A percentile compares a stretch with the other conserved stretches of the same genome.
Evolutionary conservation across 495 filamentous ascomycete species (phyloP).

Genomic region (Xylaria telfairii): DNA sequence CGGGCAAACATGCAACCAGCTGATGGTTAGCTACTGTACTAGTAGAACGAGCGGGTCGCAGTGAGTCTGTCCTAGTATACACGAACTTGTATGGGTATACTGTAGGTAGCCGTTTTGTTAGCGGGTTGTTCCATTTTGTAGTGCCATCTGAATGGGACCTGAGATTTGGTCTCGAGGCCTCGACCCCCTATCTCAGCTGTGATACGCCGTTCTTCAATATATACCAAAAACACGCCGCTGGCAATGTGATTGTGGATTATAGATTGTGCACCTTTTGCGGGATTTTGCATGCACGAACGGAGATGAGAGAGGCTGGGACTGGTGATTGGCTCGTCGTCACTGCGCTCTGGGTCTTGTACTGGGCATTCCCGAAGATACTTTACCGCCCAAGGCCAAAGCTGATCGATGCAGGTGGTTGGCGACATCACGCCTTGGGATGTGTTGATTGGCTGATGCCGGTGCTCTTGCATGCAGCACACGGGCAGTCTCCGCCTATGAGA

Average conservation of each 20-base stretch:
- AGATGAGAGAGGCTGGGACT: constrained; percentile 11
- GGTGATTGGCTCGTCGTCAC: not conserved
- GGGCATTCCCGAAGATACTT: constrained; percentile 12
- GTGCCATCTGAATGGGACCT: not conserved
- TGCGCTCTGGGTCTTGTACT: too few species aligned
- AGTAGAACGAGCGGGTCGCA: constrained; percentile 3
- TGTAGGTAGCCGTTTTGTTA: not conserved
- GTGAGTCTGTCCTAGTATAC: not conserved
- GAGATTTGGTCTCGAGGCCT: not conserved
- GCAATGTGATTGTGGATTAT: not conserved
- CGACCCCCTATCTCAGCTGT: not conserved
- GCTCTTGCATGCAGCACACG: constrained; percentile 38
- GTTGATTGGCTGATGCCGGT: constrained; percentile 34
- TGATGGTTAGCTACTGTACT: too few species aligned
- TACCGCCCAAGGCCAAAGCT: constrained; percentile 40
- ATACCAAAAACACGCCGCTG: not conserved
- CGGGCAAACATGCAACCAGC: not conserved
- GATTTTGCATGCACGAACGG: constrained; percentile 27
- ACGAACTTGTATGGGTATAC: not conserved
- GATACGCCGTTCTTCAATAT: not conserved
- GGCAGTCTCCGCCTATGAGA: constrained; percentile 35
- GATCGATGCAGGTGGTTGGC: constrained; percentile 35
- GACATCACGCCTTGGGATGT: constrained; percentile 34
- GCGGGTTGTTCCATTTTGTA: not conserved
- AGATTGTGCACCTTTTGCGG: constrained; percentile 6